Evolutionary conservation across 2,329 filamentous ascomycete species (phyloP).

Genomic region (Ampelomyces quisqualis): DNA sequence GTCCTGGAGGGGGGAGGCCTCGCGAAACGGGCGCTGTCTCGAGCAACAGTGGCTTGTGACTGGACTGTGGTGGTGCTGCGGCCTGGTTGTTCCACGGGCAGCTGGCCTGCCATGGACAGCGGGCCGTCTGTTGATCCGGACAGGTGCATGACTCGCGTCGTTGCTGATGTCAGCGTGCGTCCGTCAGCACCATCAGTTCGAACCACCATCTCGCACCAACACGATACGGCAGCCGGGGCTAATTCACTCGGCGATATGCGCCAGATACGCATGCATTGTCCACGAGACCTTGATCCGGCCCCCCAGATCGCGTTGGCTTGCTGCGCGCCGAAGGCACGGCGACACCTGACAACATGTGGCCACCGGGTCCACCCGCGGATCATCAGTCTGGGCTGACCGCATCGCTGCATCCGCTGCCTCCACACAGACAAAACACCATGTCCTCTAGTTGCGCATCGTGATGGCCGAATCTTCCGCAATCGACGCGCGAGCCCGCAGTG

Average conservation of each 20-base stretch:
- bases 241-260: too few species aligned
- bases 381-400: constrained; percentile 33
- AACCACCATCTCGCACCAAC: not conserved
- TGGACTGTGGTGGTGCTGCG: constrained; percentile 12
- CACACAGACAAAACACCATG: constrained; percentile 23
- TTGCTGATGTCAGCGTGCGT: constrained; percentile 12
- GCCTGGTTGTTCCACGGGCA: constrained; percentile 18
- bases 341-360: constrained; percentile 20
- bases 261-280: too few species aligned
- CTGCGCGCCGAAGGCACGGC: constrained; percentile 12
- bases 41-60: constrained; percentile 3
- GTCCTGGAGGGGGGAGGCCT: not conserved
- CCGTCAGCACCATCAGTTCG: not conserved
- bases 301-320: not conserved
- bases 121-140: constrained; percentile 24
- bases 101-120: constrained; percentile 19
- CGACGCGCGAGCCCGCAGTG: constrained; percentile 25
- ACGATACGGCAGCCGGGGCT: too few species aligned
- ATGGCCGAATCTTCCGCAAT: constrained; percentile 40
- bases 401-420: constrained; percentile 17
- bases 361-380: constrained; percentile 26
- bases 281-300: too few species aligned
- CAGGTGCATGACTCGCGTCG: constrained; percentile 16
- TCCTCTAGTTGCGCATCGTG: constrained; percentile 13
- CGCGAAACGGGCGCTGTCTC: constrained; percentile 1